Evolutionary conservation across 768 basidiomycete genomes (phyloP), one percentile per base, ranked within the genome.

Genomic region (Postia placenta): DNA sequence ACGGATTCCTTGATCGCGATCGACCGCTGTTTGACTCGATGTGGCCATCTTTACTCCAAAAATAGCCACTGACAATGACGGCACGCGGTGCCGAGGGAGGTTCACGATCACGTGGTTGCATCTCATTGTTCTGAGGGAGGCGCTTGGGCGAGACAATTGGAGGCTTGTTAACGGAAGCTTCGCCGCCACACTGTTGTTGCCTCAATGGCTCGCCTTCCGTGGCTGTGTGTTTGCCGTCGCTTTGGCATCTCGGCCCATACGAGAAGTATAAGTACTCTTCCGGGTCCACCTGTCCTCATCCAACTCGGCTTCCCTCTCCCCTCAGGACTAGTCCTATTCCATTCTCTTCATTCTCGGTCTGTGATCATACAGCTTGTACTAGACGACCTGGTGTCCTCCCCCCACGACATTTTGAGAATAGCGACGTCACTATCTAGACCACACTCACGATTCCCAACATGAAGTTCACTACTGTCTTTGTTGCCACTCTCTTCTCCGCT

Each of bases 391-490:
- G 42, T 43, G 42, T 43, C 42, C 26, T 3, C 42, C 17, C 28
- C 42, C 4, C 3, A 43, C 25, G 28, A 43, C 22, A n/a, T 24
- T 17, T 25, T 43, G 14, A 22, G 28, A 7, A 43, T 28, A 24
- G 24, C 42, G 28, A 43, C 26, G 26, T 25, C 42, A 24, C 40
- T 22, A 41, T 23, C 23, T 23, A 17, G 9, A 23, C 6, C 22
- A 22, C 42, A 28, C 23, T 6, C n/a, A 26, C 4, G 28, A 7
- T 27, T 7, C 30, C 12, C 24, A 17, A 33, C 35, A 74, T 70
- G 70, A 72, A 69, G 67, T 67, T 67, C 59, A 62, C 62, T 45
- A 48, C 64, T 42, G 59, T 78, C 50, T 57, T 73, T 49, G 53
- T 65, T 26, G 33, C 62, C 25, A 45, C 52, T 15, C 50, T 66